A percentile compares a stretch with the other conserved stretches of the same genome.
Conservation (phyloP, 768 basidiomycete genomes). For the Serendipita vermifera region DNA sequence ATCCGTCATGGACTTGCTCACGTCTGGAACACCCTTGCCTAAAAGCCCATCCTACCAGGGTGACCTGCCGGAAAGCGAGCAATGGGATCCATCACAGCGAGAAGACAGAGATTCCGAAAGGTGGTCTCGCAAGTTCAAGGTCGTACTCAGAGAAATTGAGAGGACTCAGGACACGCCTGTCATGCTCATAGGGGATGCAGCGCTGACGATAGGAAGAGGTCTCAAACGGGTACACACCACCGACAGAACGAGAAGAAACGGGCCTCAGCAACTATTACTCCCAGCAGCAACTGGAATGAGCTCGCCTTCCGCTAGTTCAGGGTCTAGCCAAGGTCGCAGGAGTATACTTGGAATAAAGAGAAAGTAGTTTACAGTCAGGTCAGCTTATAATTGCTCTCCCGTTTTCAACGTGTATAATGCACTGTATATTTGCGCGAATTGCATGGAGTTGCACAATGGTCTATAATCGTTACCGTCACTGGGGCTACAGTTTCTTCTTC, state of each 20-base stretch:
- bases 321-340: not conserved
- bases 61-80: conserved; percentile 24
- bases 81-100: conserved; percentile 22
- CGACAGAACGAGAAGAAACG: not conserved
- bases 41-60: conserved; percentile 61
- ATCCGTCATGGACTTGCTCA: conserved; percentile 29
- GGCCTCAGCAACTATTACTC: not conserved
- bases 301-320: conserved; percentile 9
- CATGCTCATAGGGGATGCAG: not conserved
- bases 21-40: conserved; percentile 43
- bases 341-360: conserved; percentile 6
- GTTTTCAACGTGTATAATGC: no score
- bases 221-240: not conserved
- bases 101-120: conserved; percentile 61
- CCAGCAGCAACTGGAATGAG: not conserved
- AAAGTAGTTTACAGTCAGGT: not conserved
- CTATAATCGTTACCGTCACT: no score
- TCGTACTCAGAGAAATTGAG: conserved; percentile 46
- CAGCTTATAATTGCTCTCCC: no score
- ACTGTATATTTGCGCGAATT: no score
- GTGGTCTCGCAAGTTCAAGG: conserved; percentile 58
- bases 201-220: conserved; percentile 8
- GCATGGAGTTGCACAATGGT: no score
- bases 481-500: no score
- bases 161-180: conserved; percentile 12